Evolutionary conservation across 768 basidiomycete genomes (phyloP).

Genomic region (Pisolithus orientalis): DNA sequence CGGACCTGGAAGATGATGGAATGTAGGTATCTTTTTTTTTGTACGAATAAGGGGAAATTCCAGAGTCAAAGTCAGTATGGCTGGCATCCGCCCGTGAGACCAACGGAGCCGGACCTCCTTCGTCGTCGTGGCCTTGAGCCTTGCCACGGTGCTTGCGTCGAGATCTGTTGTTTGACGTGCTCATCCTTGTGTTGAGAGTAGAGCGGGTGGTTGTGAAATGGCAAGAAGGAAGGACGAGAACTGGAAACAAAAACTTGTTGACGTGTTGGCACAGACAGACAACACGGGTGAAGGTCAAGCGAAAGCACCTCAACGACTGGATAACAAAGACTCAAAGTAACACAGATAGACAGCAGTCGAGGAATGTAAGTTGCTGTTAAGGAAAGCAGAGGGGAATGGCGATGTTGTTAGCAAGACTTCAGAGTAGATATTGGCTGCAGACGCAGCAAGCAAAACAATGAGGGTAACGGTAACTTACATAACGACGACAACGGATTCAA

Average conservation of each 20-base stretch:
- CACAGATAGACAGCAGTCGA: slow-evolving; percentile 15
- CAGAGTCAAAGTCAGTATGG: slow-evolving; percentile 47
- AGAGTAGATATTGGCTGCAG: slow-evolving; percentile 8
- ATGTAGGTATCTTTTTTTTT: slow-evolving; percentile 41
- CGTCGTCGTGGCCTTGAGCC: slow-evolving; percentile 48
- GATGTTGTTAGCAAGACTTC: slow-evolving; percentile 14
- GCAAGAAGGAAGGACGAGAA: slow-evolving; percentile 8
- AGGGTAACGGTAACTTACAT: slow-evolving; percentile 29
- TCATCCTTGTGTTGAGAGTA: slow-evolving; percentile 24
- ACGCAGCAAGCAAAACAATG: slow-evolving; percentile 15
- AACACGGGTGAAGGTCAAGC: slow-evolving; percentile 21
- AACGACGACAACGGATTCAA: slow-evolving; percentile 24
- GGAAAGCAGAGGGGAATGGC: slow-evolving; percentile 6
- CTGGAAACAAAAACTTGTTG: slow-evolving; percentile 16
- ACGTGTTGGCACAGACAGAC: slow-evolving; percentile 17
- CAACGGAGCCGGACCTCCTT: slow-evolving; percentile 30
- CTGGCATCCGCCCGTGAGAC: slow-evolving; percentile 47
- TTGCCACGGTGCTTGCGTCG: slow-evolving; percentile 44
- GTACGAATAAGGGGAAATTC: slow-evolving; percentile 36
- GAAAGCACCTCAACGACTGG: slow-evolving; percentile 17
- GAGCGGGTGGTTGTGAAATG: slow-evolving; percentile 13
- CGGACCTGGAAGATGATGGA: slow-evolving; percentile 37
- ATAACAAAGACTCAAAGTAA: slow-evolving; percentile 28
- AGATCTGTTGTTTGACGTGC: slow-evolving; percentile 33
- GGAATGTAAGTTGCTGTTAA: slow-evolving; percentile 19